phyloP scores from a whole-genome alignment of 2,329 filamentous ascomycete genomes.

The Nothophoma quercina region DNA sequence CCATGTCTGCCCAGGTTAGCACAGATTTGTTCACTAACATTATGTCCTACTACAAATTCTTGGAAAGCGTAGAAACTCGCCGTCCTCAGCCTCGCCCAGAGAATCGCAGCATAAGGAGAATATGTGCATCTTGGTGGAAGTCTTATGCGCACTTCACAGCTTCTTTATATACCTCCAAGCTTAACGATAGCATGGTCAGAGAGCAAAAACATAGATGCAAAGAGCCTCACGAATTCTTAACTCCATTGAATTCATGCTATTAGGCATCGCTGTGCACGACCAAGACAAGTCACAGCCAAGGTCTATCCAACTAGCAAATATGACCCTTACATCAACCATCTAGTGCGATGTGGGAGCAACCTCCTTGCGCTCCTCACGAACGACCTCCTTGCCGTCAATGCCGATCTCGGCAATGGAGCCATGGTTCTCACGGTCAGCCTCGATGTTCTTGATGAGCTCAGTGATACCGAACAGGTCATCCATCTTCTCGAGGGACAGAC shows the following conservation, averaged over 20 bases:
- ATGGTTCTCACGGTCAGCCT: conserved; percentile 42
- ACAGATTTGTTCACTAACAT: too few relatives aligned
- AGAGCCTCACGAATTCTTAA: conserved; percentile 25
- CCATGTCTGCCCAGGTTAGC: too few relatives aligned
- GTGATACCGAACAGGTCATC: conserved; percentile 71
- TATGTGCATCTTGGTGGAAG: too few relatives aligned
- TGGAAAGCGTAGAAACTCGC: too few relatives aligned
- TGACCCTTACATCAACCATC: not conserved
- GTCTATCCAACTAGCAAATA: not conserved
- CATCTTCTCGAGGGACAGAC: conserved; percentile 68
- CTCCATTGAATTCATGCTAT: conserved; percentile 19
- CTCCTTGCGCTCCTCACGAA: conserved; percentile 39
- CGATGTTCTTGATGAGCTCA: conserved; percentile 52
- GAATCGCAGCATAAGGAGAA: too few relatives aligned
- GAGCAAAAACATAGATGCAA: conserved; percentile 11
- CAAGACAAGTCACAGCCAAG: not conserved
- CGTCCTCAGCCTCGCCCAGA: too few relatives aligned
- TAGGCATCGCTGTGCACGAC: not conserved
- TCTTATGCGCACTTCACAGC: too few relatives aligned
- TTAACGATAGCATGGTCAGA: too few relatives aligned
- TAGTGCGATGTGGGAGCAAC: conserved; percentile 18
- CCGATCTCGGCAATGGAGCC: conserved; percentile 30
- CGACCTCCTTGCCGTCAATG: conserved; percentile 40
- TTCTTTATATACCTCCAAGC: too few relatives aligned
- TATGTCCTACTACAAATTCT: too few relatives aligned